Evolutionary conservation across 2,329 filamentous ascomycete species (phyloP), one percentile per base, ranked within the genome.

Genomic region (Teratosphaeria epicoccoides): DNA sequence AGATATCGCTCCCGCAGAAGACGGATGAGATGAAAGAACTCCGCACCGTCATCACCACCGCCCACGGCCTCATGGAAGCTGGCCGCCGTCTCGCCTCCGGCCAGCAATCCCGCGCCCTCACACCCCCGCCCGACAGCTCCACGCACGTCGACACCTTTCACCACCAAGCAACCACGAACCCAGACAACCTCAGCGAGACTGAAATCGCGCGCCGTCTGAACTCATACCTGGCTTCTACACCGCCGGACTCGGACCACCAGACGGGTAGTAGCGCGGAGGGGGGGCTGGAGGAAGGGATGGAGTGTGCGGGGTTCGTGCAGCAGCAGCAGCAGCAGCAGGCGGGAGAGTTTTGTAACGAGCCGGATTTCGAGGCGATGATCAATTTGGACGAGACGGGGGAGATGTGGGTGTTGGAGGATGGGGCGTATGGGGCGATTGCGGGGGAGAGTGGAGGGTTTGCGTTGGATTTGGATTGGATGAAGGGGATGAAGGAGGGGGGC

Each of bases 1-100:
- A 87, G 52, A 89, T 93, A 56, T 82, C 87, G 51, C 74, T 88
- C 37, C 79, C 78, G 2, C 63, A 65, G 49, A 63, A 62, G 49
- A 45, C 61, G 25, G 58, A 62, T 33, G 61, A 66, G 49, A 50
- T 64, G 44, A 63, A 63, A 46, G 60, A 65, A 51, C 58, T 60
- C 12, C 55, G 61, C 40, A 60, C 60, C 48, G 57, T 66, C 37
- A 68, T 72, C 17, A 70, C 69, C 1, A 67, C 68, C 2, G 70
- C 74, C 3, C 71, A 74, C 55, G 73, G 73, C 20, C 66, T 76
- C 11, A 69, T 75, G 26, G 69, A 74, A 28, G 72, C 71, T 6
- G 71, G 71, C 24, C 64, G 70, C 48, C 63, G 71, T 6, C 59
- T 75, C 54, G 46, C 52, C 5, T 49, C 50, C 25, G 47, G 51